Evolutionary conservation across 2,329 filamentous ascomycete genomes (phyloP).

Genomic region (Aureobasidium sp.): DNA sequence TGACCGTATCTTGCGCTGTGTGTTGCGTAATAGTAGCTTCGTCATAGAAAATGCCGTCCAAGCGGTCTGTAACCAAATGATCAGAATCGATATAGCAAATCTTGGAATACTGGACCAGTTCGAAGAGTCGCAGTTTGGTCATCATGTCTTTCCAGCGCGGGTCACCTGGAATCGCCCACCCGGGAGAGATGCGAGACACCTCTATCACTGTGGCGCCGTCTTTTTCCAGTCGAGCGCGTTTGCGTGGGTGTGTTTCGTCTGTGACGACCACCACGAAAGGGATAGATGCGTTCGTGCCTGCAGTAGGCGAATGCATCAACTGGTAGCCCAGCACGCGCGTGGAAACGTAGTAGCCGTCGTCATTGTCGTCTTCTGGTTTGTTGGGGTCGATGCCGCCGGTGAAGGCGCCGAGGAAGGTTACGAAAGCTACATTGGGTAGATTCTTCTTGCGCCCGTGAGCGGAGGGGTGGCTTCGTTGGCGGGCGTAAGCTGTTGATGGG

Average conservation of each 20-base stretch:
- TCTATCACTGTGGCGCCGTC: conserved; percentile 31
- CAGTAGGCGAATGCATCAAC: conserved; percentile 29
- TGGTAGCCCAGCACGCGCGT: conserved; percentile 31
- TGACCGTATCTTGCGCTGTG: conserved; percentile 20
- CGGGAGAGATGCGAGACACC: conserved; percentile 26
- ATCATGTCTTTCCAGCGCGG: conserved; percentile 29
- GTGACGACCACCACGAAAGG: conserved; percentile 33
- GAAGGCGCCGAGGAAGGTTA: conserved; percentile 30
- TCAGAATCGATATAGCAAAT: conserved; percentile 31
- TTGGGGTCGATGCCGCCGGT: conserved; percentile 17
- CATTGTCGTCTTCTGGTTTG: conserved; percentile 21
- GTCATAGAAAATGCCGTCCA: conserved; percentile 30
- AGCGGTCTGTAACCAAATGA: conserved; percentile 22
- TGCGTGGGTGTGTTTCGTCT: conserved; percentile 26
- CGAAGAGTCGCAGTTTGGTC: conserved; percentile 30
- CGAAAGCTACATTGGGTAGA: conserved; percentile 27
- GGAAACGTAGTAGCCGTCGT: conserved; percentile 30
- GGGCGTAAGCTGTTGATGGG: not conserved
- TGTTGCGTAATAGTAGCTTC: conserved; percentile 27
- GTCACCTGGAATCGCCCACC: conserved; percentile 24
- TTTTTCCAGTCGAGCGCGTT: conserved; percentile 27
- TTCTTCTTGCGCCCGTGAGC: not conserved
- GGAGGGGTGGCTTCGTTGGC: not conserved
- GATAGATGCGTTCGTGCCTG: conserved; percentile 28
- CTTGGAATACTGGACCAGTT: conserved; percentile 26